Evolutionary conservation across 441 rosid species (phyloP).

Genomic region (Erodium texanum): DNA sequence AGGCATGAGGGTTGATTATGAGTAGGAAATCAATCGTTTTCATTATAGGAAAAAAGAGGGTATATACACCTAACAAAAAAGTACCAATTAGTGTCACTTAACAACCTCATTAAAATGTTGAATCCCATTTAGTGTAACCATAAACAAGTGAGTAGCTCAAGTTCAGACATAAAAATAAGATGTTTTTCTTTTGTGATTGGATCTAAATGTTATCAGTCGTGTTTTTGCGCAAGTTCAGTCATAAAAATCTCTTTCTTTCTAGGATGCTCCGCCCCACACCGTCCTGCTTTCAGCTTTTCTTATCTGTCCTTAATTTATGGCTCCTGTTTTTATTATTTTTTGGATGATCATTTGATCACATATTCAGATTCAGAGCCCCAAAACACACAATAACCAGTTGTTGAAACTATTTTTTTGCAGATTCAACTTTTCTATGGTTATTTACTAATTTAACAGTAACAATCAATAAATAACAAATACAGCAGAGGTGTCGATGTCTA

Average conservation of each 20-base stretch:
- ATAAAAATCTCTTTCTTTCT: conserved; percentile 18
- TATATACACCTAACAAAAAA: not conserved
- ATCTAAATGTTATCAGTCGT: no score
- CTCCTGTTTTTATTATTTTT: no score
- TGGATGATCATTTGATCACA: no score
- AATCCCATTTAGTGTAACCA: not conserved
- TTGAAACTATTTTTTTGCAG: no score
- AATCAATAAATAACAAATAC: not conserved
- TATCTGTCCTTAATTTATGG: no score
- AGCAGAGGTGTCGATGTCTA: not conserved
- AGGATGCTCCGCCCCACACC: conserved; percentile 26
- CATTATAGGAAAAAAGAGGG: not conserved
- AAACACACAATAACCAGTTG: no score
- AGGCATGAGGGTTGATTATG: not conserved
- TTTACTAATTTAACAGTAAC: not conserved
- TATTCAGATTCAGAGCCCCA: no score
- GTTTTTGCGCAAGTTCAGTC: no score
- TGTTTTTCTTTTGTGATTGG: no score
- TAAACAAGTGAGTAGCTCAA: not conserved
- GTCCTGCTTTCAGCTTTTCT: no score
- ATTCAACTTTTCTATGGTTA: not conserved
- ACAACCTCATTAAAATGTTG: not conserved
- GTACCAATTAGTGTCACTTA: not conserved
- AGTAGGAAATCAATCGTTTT: not conserved
- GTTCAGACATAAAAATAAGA: no score